These are phyloP conservation scores for Fagus sylvatica DNA, from an alignment of 306 rosid species.

Conservation along the genomic window DNA sequence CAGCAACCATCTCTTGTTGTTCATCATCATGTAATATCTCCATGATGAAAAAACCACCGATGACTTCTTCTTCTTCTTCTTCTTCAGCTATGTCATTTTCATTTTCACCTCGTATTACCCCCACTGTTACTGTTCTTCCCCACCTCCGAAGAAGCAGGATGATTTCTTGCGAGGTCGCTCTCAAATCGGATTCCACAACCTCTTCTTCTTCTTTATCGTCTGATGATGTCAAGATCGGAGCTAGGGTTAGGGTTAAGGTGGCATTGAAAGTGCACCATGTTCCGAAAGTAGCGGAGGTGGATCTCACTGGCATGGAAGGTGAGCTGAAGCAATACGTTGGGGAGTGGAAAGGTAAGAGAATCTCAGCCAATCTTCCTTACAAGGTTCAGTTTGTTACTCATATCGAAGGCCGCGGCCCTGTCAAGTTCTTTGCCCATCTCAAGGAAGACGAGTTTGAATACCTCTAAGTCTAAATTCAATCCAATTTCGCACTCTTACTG, in stretches of 20 bases:
- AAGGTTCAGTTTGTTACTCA: constrained; percentile 71
- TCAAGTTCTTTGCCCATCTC: constrained; percentile 88
- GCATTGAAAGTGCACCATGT: constrained; percentile 86
- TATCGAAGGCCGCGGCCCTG: constrained; percentile 70
- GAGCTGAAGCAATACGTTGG: constrained; percentile 75
- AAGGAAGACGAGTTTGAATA: constrained; percentile 87
- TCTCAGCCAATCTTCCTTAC: constrained; percentile 86
- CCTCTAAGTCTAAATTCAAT: constrained; percentile 15
- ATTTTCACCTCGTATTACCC: not conserved
- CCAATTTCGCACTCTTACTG: too few species aligned
- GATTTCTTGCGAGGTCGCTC: constrained; percentile 47
- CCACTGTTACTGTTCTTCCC: not conserved
- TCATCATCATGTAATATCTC: not conserved
- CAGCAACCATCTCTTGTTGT: not conserved
- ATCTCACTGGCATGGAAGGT: constrained; percentile 77
- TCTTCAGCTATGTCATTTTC: not conserved
- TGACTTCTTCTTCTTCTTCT: not conserved
- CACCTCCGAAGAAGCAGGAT: constrained; percentile 15
- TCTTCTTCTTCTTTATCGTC: constrained; percentile 26
- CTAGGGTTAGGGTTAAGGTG: constrained; percentile 73
- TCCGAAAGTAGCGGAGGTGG: constrained; percentile 67
- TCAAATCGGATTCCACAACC: constrained; percentile 39
- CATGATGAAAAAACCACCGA: not conserved
- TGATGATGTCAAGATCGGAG: constrained; percentile 48
- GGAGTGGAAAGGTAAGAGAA: constrained; percentile 82